Conservation (phyloP, 495 filamentous ascomycete species). For the Lepraria neglecta region DNA sequence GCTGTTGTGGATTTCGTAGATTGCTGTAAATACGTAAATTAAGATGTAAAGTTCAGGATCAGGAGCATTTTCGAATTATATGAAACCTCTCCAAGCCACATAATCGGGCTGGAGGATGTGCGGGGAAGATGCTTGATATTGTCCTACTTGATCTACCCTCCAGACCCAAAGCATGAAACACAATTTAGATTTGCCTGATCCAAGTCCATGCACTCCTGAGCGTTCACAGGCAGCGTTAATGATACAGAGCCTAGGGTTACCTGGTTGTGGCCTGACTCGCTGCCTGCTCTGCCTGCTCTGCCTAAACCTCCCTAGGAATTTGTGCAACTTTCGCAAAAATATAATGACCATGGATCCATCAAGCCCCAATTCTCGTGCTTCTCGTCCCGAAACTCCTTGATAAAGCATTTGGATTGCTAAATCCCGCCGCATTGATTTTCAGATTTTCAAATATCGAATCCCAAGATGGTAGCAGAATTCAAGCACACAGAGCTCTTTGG, state of each 20-base stretch:
- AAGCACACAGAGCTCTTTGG: slow-evolving; percentile 64
- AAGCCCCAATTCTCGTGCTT: no score
- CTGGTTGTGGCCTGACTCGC: neutral
- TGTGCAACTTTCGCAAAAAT: neutral
- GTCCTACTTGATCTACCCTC: no score
- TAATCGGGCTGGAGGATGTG: slow-evolving; percentile 2
- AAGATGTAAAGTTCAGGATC: neutral
- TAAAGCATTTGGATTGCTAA: no score
- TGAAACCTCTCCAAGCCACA: neutral
- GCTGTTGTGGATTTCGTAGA: neutral
- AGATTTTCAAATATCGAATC: no score
- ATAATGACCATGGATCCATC: neutral
- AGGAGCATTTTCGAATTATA: neutral
- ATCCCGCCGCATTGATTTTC: no score
- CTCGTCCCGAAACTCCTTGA: no score
- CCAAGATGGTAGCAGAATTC: slow-evolving; percentile 31
- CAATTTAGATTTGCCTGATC: no score
- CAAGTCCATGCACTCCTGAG: no score
- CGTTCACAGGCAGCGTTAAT: neutral
- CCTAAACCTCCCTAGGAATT: neutral
- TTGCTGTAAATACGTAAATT: no score
- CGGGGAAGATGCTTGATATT: neutral
- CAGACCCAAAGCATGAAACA: no score
- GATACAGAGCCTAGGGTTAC: neutral
- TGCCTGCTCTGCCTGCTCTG: neutral